phyloP scores from a whole-genome alignment of 306 rosid species.

The Corylus avellana region DNA sequence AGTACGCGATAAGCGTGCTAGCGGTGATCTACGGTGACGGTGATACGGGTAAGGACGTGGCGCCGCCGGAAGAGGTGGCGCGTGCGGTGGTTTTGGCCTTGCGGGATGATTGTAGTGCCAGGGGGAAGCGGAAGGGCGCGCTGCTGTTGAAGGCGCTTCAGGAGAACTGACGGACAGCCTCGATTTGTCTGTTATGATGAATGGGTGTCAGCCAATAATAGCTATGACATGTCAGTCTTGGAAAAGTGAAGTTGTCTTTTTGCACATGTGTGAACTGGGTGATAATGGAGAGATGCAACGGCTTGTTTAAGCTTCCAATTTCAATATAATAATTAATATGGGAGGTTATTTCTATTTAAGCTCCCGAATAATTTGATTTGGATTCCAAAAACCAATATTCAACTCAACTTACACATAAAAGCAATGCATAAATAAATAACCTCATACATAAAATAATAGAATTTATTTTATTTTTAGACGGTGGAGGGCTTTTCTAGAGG shows the following conservation, averaged over 20 bases:
- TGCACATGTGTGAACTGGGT: too few relatives aligned
- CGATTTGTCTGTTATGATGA: not conserved
- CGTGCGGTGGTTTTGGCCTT: conserved; percentile 87
- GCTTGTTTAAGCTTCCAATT: not conserved
- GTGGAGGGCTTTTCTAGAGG: too few relatives aligned
- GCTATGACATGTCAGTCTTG: not conserved
- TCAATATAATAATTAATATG: too few relatives aligned
- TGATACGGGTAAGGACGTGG: conserved; percentile 28
- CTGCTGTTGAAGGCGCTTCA: conserved; percentile 60
- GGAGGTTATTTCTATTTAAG: too few relatives aligned
- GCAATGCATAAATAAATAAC: too few relatives aligned
- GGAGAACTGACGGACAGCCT: not conserved
- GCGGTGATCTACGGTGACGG: conserved; percentile 58
- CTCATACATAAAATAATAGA: too few relatives aligned
- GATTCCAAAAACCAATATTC: too few relatives aligned
- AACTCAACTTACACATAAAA: too few relatives aligned
- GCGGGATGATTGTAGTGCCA: conserved; percentile 71
- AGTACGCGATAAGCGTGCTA: conserved; percentile 81
- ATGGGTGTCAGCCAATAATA: not conserved
- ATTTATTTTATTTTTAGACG: too few relatives aligned
- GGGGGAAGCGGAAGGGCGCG: conserved; percentile 80
- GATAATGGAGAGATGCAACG: not conserved
- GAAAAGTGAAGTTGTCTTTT: not conserved
- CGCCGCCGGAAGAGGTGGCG: conserved; percentile 95
- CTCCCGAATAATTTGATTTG: too few relatives aligned